Evolutionary conservation across 2,329 filamentous ascomycete species (phyloP).

Genomic region (Fusarium protoensiforme): DNA sequence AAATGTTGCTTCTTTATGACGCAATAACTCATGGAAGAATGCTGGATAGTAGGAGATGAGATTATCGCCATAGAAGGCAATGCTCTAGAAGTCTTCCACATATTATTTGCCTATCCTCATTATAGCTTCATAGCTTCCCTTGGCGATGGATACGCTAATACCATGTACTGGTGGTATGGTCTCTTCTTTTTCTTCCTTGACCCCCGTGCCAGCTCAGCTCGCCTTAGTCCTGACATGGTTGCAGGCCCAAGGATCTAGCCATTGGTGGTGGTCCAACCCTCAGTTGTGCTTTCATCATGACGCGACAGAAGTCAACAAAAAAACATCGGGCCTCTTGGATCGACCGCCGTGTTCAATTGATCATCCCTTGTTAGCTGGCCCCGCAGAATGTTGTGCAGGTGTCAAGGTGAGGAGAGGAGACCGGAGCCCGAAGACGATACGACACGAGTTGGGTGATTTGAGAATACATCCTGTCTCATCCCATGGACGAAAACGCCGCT

Average conservation of each 20-base stretch:
- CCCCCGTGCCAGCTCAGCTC: conserved; percentile 14
- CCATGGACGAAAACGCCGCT: neutral
- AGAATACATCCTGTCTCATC: neutral
- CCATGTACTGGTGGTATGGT: neutral
- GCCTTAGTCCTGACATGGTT: conserved; percentile 16
- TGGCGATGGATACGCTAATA: neutral
- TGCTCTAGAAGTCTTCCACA: neutral
- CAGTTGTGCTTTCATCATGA: conserved; percentile 30
- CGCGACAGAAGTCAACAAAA: conserved; percentile 14
- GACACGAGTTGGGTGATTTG: conserved; percentile 3
- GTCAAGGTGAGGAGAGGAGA: conserved; percentile 14
- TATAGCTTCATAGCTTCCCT: neutral
- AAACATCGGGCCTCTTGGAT: neutral
- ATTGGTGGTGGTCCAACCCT: conserved; percentile 17
- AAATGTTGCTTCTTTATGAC: neutral
- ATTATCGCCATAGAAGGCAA: neutral
- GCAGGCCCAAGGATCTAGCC: conserved; percentile 25
- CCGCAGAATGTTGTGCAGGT: conserved; percentile 33
- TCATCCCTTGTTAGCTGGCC: conserved; percentile 6
- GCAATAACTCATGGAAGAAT: neutral
- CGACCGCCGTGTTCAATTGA: neutral
- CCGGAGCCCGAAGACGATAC: conserved; percentile 17
- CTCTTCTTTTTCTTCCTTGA: neutral
- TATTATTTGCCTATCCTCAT: neutral
- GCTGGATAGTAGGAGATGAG: neutral